Conservation (phyloP, 2,329 filamentous ascomycete species). For the Aspergillus eucalypticola region DNA sequence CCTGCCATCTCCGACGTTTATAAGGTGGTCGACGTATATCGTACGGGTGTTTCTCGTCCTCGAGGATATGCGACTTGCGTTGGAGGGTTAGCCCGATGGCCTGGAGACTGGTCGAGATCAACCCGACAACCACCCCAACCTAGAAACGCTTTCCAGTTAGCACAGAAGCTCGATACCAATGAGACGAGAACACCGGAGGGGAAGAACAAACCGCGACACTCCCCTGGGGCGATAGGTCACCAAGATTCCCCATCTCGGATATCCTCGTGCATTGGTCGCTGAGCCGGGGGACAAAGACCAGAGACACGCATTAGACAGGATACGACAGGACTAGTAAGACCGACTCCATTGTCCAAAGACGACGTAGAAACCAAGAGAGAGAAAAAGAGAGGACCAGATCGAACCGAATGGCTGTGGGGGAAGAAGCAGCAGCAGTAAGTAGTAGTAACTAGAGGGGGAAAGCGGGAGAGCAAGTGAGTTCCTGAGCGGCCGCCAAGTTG, state of each 20-base stretch:
- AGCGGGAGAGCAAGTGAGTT: neutral
- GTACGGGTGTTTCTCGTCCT: constrained; percentile 85
- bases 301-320: constrained; percentile 17
- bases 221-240: constrained; percentile 74
- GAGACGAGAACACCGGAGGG: neutral
- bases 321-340: constrained; percentile 6
- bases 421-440: neutral
- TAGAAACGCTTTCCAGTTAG: constrained; percentile 41
- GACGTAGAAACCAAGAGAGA: constrained; percentile 7
- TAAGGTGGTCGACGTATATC: constrained; percentile 83
- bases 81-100: constrained; percentile 93
- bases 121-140: constrained; percentile 90
- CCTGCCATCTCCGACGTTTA: constrained; percentile 87
- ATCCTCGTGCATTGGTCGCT: constrained; percentile 38
- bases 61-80: constrained; percentile 95
- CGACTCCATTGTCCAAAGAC: constrained; percentile 10
- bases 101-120: constrained; percentile 91
- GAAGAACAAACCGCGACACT: constrained; percentile 67
- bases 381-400: constrained; percentile 11
- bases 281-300: constrained; percentile 13
- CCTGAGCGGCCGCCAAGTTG: neutral
- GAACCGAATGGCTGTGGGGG: constrained; percentile 15
- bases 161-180: neutral
- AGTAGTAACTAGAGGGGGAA: constrained; percentile 3
- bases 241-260: constrained; percentile 66